Evolutionary conservation across 2,329 filamentous ascomycete genomes (phyloP).

Genomic region (Trichoderma aggressivum): DNA sequence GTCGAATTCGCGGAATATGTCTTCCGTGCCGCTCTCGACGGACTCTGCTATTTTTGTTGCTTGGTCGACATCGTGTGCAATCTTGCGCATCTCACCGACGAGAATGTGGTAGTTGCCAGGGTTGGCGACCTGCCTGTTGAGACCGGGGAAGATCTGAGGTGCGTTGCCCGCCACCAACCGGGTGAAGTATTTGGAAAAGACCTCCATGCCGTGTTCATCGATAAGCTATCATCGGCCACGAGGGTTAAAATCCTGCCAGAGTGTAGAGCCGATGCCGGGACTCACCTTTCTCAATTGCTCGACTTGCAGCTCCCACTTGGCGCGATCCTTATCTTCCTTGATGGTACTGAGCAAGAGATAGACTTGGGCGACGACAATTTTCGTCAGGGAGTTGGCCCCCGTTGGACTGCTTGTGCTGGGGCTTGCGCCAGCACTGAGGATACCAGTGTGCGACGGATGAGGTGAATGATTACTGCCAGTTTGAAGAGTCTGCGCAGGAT

Average conservation of each 20-base stretch:
- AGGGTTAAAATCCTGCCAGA: slow-evolving; percentile 23
- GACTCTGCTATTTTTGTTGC: slow-evolving; percentile 89
- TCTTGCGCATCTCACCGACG: slow-evolving; percentile 79
- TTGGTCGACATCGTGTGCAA: slow-evolving; percentile 75
- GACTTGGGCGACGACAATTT: slow-evolving; percentile 93
- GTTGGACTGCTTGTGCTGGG: slow-evolving; percentile 61
- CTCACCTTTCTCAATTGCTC: slow-evolving; percentile 89
- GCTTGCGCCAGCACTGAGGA: slow-evolving; percentile 58
- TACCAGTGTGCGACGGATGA: slow-evolving; percentile 54
- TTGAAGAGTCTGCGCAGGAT: slow-evolving; percentile 56
- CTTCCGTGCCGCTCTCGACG: slow-evolving; percentile 84
- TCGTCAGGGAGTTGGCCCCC: slow-evolving; percentile 68
- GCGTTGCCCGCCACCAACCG: slow-evolving; percentile 90
- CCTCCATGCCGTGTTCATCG: slow-evolving; percentile 98
- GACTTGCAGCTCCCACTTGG: slow-evolving; percentile 88
- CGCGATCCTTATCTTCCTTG: slow-evolving; percentile 86
- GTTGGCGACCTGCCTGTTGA: slow-evolving; percentile 69
- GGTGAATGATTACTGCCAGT: slow-evolving; percentile 55
- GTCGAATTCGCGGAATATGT: slow-evolving; percentile 94
- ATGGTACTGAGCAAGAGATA: slow-evolving; percentile 91
- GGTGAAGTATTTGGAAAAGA: slow-evolving; percentile 93
- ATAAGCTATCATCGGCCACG: slow-evolving; percentile 61
- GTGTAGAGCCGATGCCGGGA: background rate
- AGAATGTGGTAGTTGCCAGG: slow-evolving; percentile 82
- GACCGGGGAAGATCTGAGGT: slow-evolving; percentile 80